phyloP scores from a whole-genome alignment of 129 eudicot genomes.

The Flaveria brownii region DNA sequence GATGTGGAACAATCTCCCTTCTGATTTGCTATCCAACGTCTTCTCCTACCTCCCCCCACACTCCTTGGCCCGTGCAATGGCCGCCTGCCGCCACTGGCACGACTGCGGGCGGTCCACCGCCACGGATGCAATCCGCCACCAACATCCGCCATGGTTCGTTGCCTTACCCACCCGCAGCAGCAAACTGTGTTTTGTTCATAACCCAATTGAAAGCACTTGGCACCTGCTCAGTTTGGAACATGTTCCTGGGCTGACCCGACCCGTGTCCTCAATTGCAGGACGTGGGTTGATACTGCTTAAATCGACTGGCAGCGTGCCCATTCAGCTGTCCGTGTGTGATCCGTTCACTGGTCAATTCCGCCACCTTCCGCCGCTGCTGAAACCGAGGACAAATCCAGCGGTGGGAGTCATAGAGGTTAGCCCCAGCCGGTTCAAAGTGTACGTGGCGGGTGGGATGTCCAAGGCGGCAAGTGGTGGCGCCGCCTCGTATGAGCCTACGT shows the following conservation, averaged over 20 bases:
- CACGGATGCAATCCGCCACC: conserved; percentile 26
- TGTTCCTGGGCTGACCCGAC: conserved; percentile 33
- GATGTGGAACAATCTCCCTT: conserved; percentile 76
- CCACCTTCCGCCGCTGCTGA: conserved; percentile 44
- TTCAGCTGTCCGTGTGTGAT: conserved; percentile 48
- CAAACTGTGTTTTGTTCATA: conserved; percentile 50
- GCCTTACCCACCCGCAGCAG: conserved; percentile 52
- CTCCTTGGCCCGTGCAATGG: conserved; percentile 60
- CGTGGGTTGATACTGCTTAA: conserved; percentile 50
- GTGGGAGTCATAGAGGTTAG: conserved; percentile 49
- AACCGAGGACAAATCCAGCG: conserved; percentile 59
- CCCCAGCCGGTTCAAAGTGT: conserved; percentile 35
- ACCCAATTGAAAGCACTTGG: conserved; percentile 49
- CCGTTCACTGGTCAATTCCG: conserved; percentile 60
- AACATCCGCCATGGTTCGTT: conserved; percentile 63
- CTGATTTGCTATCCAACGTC: conserved; percentile 61
- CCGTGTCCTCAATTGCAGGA: conserved; percentile 44
- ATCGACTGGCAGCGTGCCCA: conserved; percentile 24
- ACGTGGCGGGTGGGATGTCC: conserved; percentile 73
- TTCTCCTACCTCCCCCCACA: conserved; percentile 61
- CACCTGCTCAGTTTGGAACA: conserved; percentile 39
- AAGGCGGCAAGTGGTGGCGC: conserved; percentile 45
- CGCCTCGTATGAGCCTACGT: conserved; percentile 49
- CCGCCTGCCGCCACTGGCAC: conserved; percentile 63
- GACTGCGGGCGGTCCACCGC: conserved; percentile 31